These are phyloP conservation scores for Lasiosphaeria ovina DNA, from an alignment of 495 filamentous ascomycete genomes.

Conservation along the genomic window DNA sequence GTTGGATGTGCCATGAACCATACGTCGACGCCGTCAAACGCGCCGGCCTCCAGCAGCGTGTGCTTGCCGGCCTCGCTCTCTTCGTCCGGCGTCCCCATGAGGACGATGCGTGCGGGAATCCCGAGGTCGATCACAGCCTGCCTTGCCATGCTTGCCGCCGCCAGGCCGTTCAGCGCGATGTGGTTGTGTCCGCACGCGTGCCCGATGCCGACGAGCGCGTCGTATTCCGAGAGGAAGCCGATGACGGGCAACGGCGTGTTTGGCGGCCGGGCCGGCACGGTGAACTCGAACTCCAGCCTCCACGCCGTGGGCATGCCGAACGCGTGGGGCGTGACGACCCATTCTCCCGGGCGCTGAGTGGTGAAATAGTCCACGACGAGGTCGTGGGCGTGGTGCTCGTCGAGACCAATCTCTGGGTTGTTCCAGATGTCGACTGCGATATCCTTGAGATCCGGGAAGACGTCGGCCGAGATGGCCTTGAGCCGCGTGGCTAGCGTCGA, in stretches of 20 bases:
- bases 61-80: slow-evolving; percentile 58
- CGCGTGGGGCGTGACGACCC: slow-evolving; percentile 42
- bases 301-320: slow-evolving; percentile 44
- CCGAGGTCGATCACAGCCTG: slow-evolving; percentile 39
- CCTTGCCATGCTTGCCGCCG: slow-evolving; percentile 40
- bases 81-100: slow-evolving; percentile 58
- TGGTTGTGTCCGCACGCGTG: slow-evolving; percentile 52
- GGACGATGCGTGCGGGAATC: slow-evolving; percentile 46
- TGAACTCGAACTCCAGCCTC: slow-evolving; percentile 37
- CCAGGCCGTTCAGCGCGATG: slow-evolving; percentile 46
- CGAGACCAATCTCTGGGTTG: slow-evolving; percentile 46
- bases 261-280: slow-evolving; percentile 25
- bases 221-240: slow-evolving; percentile 47
- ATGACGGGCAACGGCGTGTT: slow-evolving; percentile 42
- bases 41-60: slow-evolving; percentile 51
- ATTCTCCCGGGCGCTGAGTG: slow-evolving; percentile 28
- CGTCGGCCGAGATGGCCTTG: slow-evolving; percentile 6
- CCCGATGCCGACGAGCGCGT: slow-evolving; percentile 45
- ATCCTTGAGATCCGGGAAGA: slow-evolving; percentile 22
- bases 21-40: slow-evolving; percentile 53
- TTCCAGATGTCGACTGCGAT: slow-evolving; percentile 38
- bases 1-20: slow-evolving; percentile 53
- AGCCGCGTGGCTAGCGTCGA: not conserved
- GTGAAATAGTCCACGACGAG: slow-evolving; percentile 47
- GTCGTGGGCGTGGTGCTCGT: slow-evolving; percentile 48